Evolutionary conservation across 768 basidiomycete genomes (phyloP).

Genomic region (Lentinula detonsa): DNA sequence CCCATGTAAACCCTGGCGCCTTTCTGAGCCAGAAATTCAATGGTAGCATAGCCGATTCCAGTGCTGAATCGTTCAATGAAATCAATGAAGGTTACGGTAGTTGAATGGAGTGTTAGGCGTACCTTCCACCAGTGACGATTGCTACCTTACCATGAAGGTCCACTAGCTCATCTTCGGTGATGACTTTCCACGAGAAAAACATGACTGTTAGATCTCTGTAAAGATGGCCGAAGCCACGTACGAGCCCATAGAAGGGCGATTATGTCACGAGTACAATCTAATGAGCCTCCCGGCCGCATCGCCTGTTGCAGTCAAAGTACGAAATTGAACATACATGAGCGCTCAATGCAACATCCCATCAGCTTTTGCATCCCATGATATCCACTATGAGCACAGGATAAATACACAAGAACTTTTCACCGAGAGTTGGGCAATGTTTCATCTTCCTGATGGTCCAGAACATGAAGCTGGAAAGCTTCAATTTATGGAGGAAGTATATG

Average conservation of each 20-base stretch:
- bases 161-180: too few relatives aligned
- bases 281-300: too few relatives aligned
- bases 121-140: slow-evolving; percentile 49
- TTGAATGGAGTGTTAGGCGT: slow-evolving; percentile 8
- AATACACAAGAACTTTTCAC: slow-evolving; percentile 43
- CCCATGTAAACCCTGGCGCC: slow-evolving; percentile 38
- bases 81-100: background rate
- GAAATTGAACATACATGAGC: too few relatives aligned
- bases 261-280: too few relatives aligned
- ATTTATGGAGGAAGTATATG: slow-evolving; percentile 31
- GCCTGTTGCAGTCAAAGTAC: too few relatives aligned
- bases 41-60: too few relatives aligned
- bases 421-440: slow-evolving; percentile 48
- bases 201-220: too few relatives aligned
- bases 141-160: slow-evolving; percentile 31
- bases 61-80: slow-evolving; percentile 13
- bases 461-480: slow-evolving; percentile 45
- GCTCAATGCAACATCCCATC: slow-evolving; percentile 16
- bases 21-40: slow-evolving; percentile 14
- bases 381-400: slow-evolving; percentile 45
- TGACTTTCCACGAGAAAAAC: too few relatives aligned
- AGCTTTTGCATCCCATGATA: slow-evolving; percentile 44
- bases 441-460: slow-evolving; percentile 51
- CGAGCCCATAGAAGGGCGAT: too few relatives aligned
- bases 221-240: too few relatives aligned